Base-by-base conservation (phyloP, 1,284 basidiomycete genomes). In the Cystobasidiaceae sp. region DNA sequence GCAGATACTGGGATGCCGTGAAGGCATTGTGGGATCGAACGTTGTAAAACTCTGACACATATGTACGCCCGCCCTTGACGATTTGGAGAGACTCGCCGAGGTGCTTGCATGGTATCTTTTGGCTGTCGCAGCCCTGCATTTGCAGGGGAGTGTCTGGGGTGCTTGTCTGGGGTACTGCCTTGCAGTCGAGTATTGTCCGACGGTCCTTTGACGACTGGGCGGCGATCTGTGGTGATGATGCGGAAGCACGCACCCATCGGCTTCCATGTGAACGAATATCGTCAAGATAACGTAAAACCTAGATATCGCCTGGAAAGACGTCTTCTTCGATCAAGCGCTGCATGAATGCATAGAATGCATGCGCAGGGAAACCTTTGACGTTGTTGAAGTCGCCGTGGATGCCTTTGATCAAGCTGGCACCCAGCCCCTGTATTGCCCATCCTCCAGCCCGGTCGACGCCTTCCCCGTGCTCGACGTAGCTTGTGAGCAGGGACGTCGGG, bases 371-470 rank as follows among this genome's bases (percentile, higher is more conserved):
- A 2, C 93, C 93, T 13, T 94, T 91, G 4, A 91, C 87, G 73
- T 97, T 97, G 74, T 90, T 84, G 75, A 87, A 96, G 75, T 94
- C 91, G 1, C 94, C 93, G 63, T 96, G 88, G 30, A 97, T 84
- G 71, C 87, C 86, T 50, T 87, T 82, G 54, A 97, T 79, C 34
- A 97, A 80, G 46, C 92, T 71, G 1, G 86, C 87, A 0, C 91
- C 93, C 0, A 86, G 80, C 2, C 91, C 91, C 86, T 97, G 94
- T 49, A 94, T 86, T 2, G 92, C 92, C 75, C 97, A 97, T 0
- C 94, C 66, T 30, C 66, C 66, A 27, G 66, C 66, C 21, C 92
- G 83, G 74, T 96, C 91, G 49, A 87, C 75, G 0, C 94, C 94
- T 77, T 98, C 94, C 0, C 86, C 88, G 57, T 83, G 88, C 33